Conservation (phyloP, 2,329 filamentous ascomycete genomes). For the Fusarium succisae region DNA sequence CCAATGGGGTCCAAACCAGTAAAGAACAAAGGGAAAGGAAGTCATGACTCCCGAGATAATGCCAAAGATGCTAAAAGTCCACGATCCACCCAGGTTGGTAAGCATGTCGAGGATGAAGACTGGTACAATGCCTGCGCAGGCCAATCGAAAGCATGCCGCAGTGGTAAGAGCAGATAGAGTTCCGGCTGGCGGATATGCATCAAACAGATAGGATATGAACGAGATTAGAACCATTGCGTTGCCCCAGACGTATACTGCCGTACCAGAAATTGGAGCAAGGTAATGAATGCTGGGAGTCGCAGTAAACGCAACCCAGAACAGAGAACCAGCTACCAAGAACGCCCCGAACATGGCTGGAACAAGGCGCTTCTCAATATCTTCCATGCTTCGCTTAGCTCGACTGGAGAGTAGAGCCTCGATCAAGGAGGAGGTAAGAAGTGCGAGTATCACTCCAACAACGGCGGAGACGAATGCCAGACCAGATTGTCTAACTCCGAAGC, state of each 20-base stretch:
- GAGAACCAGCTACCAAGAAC: neutral
- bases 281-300: neutral
- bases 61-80: slow-evolving; percentile 1
- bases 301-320: neutral
- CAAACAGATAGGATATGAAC: neutral
- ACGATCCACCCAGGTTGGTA: neutral
- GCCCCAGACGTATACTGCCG: neutral
- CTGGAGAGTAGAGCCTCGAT: neutral
- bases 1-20: neutral
- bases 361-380: neutral
- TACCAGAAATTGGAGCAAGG: neutral
- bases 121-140: neutral
- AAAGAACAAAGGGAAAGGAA: neutral
- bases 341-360: neutral
- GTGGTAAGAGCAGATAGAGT: neutral
- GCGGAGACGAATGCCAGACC: neutral
- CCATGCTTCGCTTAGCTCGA: neutral
- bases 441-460: neutral
- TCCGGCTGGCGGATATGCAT: neutral
- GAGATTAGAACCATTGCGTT: slow-evolving; percentile 4
- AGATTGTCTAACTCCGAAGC: neutral
- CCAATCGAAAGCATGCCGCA: neutral
- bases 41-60: neutral
- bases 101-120: slow-evolving; percentile 2
- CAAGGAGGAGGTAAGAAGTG: neutral